phyloP scores from a whole-genome alignment of 2,329 filamentous ascomycete genomes.

The Ophiostoma sp. region DNA sequence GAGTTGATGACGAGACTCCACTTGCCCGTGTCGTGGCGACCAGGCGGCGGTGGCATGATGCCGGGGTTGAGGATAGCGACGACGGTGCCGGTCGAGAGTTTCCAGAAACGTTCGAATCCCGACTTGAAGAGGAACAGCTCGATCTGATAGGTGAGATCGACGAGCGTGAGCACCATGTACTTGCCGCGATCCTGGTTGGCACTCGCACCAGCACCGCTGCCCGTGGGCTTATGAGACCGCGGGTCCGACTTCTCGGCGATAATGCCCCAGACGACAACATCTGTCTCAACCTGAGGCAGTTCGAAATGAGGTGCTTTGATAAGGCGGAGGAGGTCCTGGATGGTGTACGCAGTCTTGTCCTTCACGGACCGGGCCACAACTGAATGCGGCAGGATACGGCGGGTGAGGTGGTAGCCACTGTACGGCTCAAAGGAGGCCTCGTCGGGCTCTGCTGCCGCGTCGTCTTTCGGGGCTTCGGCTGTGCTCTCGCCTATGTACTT shows the following conservation, averaged over 20 bases:
- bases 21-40: slow-evolving; percentile 72
- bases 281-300: slow-evolving; percentile 77
- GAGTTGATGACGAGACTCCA: slow-evolving; percentile 86
- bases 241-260: slow-evolving; percentile 87
- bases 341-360: slow-evolving; percentile 71
- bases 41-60: slow-evolving; percentile 81
- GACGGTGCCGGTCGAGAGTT: slow-evolving; percentile 85
- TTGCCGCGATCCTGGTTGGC: slow-evolving; percentile 62
- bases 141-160: slow-evolving; percentile 85
- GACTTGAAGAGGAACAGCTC: slow-evolving; percentile 90
- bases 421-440: slow-evolving; percentile 73
- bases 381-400: slow-evolving; percentile 77
- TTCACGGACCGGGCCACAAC: slow-evolving; percentile 75
- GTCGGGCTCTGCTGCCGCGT: neutral
- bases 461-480: neutral
- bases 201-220: slow-evolving; percentile 33
- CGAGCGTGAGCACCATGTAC: slow-evolving; percentile 89
- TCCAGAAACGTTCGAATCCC: slow-evolving; percentile 92
- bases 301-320: slow-evolving; percentile 83
- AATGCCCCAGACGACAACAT: slow-evolving; percentile 86
- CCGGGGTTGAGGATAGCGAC: slow-evolving; percentile 88
- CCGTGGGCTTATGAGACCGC: slow-evolving; percentile 55
- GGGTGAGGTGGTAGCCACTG: slow-evolving; percentile 80
- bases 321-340: slow-evolving; percentile 77
- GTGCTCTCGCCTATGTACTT: slow-evolving; percentile 5